phyloP scores from a whole-genome alignment of 1,284 basidiomycete genomes.

The Leccinum laetum region DNA sequence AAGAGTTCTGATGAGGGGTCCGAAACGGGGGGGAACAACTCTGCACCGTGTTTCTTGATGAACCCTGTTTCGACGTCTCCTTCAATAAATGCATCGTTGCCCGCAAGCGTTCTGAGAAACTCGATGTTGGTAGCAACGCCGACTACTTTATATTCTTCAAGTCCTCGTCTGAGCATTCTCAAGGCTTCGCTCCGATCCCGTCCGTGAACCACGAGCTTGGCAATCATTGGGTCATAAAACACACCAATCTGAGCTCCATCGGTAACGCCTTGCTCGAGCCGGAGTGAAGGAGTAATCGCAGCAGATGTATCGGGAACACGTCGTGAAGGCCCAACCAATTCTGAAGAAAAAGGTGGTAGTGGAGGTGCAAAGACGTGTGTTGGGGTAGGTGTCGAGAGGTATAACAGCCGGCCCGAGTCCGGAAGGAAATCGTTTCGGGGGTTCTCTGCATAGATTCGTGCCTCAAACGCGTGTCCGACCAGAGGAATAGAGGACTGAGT shows the following conservation, averaged over 20 bases:
- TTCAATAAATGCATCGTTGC: slow-evolving; percentile 74
- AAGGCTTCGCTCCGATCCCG: slow-evolving; percentile 86
- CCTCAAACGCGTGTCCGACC: slow-evolving; percentile 93
- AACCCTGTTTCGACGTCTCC: slow-evolving; percentile 95
- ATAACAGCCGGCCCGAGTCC: slow-evolving; percentile 82
- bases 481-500: slow-evolving; percentile 78
- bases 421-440: slow-evolving; percentile 93
- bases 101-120: slow-evolving; percentile 79
- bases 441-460: slow-evolving; percentile 96
- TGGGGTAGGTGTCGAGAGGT: slow-evolving; percentile 75
- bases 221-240: slow-evolving; percentile 95
- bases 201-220: slow-evolving; percentile 91
- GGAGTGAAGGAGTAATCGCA: slow-evolving; percentile 53
- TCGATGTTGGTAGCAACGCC: slow-evolving; percentile 92
- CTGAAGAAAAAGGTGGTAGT: slow-evolving; percentile 23
- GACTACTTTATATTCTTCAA: slow-evolving; percentile 89
- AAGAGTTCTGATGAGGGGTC: slow-evolving; percentile 63
- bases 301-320: slow-evolving; percentile 37
- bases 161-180: slow-evolving; percentile 73
- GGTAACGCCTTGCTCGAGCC: slow-evolving; percentile 91
- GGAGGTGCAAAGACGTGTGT: slow-evolving; percentile 64
- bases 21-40: slow-evolving; percentile 68
- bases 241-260: slow-evolving; percentile 89
- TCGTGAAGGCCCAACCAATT: slow-evolving; percentile 33
- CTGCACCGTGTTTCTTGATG: slow-evolving; percentile 83